These are phyloP conservation scores for Brassica carinata DNA, from an alignment of 345 rosid genomes.

Conservation along the genomic window DNA sequence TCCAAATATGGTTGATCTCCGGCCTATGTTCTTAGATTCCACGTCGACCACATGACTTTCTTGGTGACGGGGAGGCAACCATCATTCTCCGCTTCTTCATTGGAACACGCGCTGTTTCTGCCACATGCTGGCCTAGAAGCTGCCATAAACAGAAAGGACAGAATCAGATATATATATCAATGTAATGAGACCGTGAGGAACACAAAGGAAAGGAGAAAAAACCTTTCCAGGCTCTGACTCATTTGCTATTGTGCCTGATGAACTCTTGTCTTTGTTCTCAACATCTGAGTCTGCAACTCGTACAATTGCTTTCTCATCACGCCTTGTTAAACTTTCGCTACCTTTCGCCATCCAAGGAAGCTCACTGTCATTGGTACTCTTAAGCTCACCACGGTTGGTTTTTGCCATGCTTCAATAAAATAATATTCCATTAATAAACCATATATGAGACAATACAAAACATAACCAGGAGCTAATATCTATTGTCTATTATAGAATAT, in stretches of 20 bases:
- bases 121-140: slow-evolving; percentile 53
- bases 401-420: slow-evolving; percentile 45
- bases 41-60: slow-evolving; percentile 16
- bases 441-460: not conserved
- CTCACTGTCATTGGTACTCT: not conserved
- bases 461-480: not conserved
- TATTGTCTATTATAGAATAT: not conserved
- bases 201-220: slow-evolving; percentile 12
- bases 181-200: not conserved
- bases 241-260: slow-evolving; percentile 19
- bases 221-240: slow-evolving; percentile 62
- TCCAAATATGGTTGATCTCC: slow-evolving; percentile 18
- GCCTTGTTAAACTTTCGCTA: slow-evolving; percentile 48
- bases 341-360: slow-evolving; percentile 60
- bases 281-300: slow-evolving; percentile 32
- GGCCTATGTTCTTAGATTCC: slow-evolving; percentile 26
- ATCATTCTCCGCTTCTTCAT: slow-evolving; percentile 54
- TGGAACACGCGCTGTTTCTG: slow-evolving; percentile 54
- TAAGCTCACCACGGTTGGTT: slow-evolving; percentile 45
- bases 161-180: not conserved
- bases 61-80: slow-evolving; percentile 38
- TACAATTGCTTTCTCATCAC: slow-evolving; percentile 40
- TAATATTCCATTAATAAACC: not conserved
- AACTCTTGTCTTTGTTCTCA: slow-evolving; percentile 35
- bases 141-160: slow-evolving; percentile 32